Evolutionary conservation across 345 rosid genomes (phyloP).

Genomic region (Passiflora organensis): DNA sequence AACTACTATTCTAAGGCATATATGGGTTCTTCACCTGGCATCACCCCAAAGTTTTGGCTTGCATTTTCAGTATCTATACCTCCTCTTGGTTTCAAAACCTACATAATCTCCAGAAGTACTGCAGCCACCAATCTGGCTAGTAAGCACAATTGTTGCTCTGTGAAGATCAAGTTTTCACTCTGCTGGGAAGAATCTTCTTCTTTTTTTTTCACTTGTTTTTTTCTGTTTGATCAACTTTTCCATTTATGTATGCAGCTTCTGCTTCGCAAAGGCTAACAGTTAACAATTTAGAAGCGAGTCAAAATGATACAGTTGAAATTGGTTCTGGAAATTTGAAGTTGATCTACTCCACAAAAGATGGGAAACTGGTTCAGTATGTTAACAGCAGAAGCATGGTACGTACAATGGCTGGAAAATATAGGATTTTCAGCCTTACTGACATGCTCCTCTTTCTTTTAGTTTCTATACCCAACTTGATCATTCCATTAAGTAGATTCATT

Average conservation of each 20-base stretch:
- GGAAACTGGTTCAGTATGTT: constrained; percentile 50
- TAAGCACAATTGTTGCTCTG: constrained; percentile 16
- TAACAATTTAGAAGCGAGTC: constrained; percentile 30
- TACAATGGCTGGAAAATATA: not conserved
- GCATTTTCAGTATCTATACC: constrained; percentile 84
- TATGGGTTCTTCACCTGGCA: constrained; percentile 49
- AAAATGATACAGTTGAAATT: constrained; percentile 44
- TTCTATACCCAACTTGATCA: not conserved
- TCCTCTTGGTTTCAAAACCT: constrained; percentile 85
- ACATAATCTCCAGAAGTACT: constrained; percentile 47
- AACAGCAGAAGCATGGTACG: constrained; percentile 55
- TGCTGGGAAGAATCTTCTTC: constrained; percentile 1
- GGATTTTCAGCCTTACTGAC: not conserved
- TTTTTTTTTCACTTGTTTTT: constrained; percentile 15
- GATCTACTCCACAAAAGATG: constrained; percentile 46
- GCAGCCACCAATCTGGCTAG: constrained; percentile 40
- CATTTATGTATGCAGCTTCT: constrained; percentile 10
- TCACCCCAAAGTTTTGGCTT: constrained; percentile 61
- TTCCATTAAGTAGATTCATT: not conserved
- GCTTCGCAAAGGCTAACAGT: constrained; percentile 10
- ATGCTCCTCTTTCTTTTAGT: not conserved
- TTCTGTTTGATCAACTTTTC: not conserved
- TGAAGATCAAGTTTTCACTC: not conserved
- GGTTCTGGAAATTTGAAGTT: constrained; percentile 82
- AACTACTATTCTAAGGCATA: constrained; percentile 60